Base-by-base conservation (phyloP, 768 basidiomycete genomes). In the Suillus subalutaceus region DNA sequence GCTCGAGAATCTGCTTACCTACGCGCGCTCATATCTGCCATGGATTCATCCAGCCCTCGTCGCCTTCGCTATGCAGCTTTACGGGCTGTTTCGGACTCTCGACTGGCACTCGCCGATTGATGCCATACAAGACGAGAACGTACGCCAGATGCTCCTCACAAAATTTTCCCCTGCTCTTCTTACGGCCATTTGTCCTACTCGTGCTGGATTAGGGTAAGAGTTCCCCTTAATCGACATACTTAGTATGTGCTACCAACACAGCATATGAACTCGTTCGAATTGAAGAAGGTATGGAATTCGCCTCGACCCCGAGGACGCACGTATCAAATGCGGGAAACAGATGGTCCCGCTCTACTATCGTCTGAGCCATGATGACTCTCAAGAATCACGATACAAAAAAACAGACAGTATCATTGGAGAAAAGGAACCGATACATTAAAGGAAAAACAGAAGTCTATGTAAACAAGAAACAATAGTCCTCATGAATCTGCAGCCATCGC, bases 1-100 rank as follows among this genome's bases (percentile, higher is more conserved):
- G 57, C 44, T 30, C 58, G 26, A 30, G 3, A 41, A 41, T n/a
- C 63, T 26, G 32, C 8, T 12, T 63, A 40, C 63, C 20, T 63
- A 40, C n/a, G 16, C 4, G 38, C 37, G 8, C 30, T 63, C 52
- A 30, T 63, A 20, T 20, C 38, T 30, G 37, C 63, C 37, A 41
- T 63, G 63, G 10, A 60, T 20, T n/a, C 53, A 41, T 23, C 57
- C 38, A 38, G 7, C 13, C 57, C 38, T 30, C 20, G 13, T 30
- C 63, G 48, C 18, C 52, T 63, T 60, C 56, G 63, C 23, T 43
- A 63, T 30, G 41, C 63, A 12, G 63, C 63, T 60, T 58, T 63
- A 38, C 56, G 63, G 6, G 41, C 37, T 38, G 37, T 56, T 16
- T 61, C 16, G 6, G 38, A 63, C 8, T 30, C 40, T 41, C 58